phyloP scores from a whole-genome alignment of 2,329 filamentous ascomycete genomes.

The Sphaerulina vaccinii region DNA sequence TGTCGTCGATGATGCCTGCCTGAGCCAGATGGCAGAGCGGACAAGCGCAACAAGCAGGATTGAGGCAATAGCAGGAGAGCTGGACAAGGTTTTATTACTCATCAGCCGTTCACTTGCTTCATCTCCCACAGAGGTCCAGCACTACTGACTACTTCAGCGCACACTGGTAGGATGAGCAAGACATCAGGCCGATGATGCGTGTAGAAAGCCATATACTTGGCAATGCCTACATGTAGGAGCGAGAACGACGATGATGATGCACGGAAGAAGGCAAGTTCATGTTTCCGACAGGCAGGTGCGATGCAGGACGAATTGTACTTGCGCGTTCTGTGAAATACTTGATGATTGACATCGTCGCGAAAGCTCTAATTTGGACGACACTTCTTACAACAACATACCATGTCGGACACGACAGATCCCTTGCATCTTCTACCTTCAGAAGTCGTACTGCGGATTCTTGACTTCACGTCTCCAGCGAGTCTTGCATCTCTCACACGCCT shows the following conservation, averaged over 20 bases:
- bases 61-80: background rate
- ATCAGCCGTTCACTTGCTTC: background rate
- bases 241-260: background rate
- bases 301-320: background rate
- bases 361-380: background rate
- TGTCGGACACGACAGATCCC: slow-evolving; percentile 24
- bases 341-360: background rate
- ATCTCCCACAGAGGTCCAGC: too few species aligned
- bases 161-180: too few species aligned
- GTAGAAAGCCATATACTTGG: background rate
- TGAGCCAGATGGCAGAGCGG: background rate
- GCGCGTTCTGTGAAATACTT: background rate
- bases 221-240: background rate
- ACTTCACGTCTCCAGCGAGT: slow-evolving; percentile 39
- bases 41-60: background rate
- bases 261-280: background rate
- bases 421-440: slow-evolving; percentile 40
- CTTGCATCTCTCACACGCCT: slow-evolving; percentile 40
- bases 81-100: slow-evolving; percentile 1
- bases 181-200: too few species aligned
- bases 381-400: background rate
- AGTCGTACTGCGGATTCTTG: slow-evolving; percentile 43
- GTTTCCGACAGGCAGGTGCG: background rate
- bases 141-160: too few species aligned
- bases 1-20: background rate